Evolutionary conservation across 306 rosid species (phyloP).

Genomic region (Cucurbita pepo): DNA sequence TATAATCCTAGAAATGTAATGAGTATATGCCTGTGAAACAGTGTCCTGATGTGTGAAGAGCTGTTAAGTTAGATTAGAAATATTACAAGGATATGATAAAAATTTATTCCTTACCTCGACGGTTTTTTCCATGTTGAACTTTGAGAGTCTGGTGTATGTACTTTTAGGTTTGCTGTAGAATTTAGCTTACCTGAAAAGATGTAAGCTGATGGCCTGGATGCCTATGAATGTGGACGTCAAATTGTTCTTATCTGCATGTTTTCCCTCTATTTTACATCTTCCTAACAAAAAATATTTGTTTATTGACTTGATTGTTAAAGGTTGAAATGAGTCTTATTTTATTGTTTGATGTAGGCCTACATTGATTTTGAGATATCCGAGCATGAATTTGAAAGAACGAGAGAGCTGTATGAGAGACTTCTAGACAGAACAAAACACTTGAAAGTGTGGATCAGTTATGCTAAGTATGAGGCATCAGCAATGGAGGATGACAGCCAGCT

Average conservation of each 20-base stretch:
- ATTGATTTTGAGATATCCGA: constrained; percentile 81
- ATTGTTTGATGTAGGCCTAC: constrained; percentile 44
- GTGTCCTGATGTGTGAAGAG: not conserved
- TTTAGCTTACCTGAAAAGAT: not conserved
- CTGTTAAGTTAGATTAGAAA: not conserved
- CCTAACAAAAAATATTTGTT: not conserved
- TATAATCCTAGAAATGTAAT: not conserved
- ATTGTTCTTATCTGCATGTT: not conserved
- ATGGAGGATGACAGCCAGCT: constrained; percentile 12
- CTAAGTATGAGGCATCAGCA: constrained; percentile 74
- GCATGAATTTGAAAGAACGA: constrained; percentile 65
- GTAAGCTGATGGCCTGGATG: not conserved
- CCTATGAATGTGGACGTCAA: not conserved
- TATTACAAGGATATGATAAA: not conserved
- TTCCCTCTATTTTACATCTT: not conserved
- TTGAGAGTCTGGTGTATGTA: not conserved
- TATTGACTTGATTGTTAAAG: not conserved
- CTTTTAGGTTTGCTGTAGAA: not conserved
- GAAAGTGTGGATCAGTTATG: constrained; percentile 84
- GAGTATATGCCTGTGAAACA: not conserved
- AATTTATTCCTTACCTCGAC: not conserved
- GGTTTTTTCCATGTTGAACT: not conserved
- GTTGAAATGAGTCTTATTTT: not conserved
- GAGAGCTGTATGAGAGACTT: constrained; percentile 71
- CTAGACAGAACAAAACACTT: constrained; percentile 86